Percentiles rank a stretch among this genome's conserved stretches.
Conservation (phyloP, 345 rosid genomes). For the Aquilaria sinensis region DNA sequence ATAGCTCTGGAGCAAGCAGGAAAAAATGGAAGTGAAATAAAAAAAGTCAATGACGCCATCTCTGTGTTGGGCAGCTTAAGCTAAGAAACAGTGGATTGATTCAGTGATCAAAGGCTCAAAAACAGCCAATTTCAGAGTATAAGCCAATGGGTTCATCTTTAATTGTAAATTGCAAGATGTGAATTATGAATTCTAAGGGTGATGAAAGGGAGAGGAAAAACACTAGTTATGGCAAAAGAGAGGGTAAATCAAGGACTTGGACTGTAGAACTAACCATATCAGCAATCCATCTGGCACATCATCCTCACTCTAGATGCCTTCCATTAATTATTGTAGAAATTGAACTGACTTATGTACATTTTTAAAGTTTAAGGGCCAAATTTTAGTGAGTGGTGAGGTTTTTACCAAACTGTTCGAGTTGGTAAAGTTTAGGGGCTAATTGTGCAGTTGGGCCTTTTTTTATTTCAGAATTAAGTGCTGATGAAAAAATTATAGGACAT, state of each 20-base stretch:
- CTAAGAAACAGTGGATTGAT: conserved; percentile 48
- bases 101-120: conserved; percentile 49
- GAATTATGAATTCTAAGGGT: conserved; percentile 4
- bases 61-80: conserved; percentile 20
- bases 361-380: no score
- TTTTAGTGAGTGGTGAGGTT: no score
- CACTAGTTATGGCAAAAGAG: conserved; percentile 24
- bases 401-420: no score
- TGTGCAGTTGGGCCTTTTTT: no score
- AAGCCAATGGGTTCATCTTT: conserved; percentile 24
- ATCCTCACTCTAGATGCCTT: no score
- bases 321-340: no score
- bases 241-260: not conserved
- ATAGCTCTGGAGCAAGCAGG: conserved; percentile 37
- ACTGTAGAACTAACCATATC: no score
- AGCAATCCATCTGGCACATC: no score
- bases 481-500: no score
- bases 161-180: conserved; percentile 3
- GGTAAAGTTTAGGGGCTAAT: no score
- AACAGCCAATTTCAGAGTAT: conserved; percentile 15
- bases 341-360: no score
- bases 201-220: conserved; percentile 7
- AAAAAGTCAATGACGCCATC: conserved; percentile 52
- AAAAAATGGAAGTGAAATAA: conserved; percentile 52
- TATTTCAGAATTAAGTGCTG: no score